These are phyloP conservation scores for Sesbania bispinosa DNA, from an alignment of 306 rosid genomes.

Conservation along the genomic window DNA sequence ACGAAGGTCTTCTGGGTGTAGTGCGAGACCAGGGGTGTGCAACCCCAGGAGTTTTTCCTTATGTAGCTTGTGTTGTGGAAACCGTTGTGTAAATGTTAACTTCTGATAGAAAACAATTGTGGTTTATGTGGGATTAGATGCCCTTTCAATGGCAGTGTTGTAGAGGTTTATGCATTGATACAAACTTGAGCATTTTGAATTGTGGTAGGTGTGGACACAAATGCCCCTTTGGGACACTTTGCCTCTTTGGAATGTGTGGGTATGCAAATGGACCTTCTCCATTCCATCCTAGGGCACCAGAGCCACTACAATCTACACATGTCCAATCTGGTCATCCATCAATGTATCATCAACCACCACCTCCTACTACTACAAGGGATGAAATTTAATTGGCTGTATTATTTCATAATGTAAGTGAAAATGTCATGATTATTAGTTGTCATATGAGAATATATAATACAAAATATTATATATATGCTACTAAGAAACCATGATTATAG, in stretches of 20 bases:
- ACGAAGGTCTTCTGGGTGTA: slow-evolving; percentile 38
- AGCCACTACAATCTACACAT: background rate
- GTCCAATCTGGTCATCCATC: background rate
- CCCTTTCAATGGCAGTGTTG: slow-evolving; percentile 54
- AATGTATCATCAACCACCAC: background rate
- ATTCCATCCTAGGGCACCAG: background rate
- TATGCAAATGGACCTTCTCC: slow-evolving; percentile 30
- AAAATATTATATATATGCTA: too few species aligned
- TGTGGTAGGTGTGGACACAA: slow-evolving; percentile 68
- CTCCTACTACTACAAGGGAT: background rate
- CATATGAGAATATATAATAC: too few species aligned
- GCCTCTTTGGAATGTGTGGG: slow-evolving; percentile 67
- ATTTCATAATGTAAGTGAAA: too few species aligned
- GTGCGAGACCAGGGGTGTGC: slow-evolving; percentile 36
- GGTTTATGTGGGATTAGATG: slow-evolving; percentile 52
- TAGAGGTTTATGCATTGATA: slow-evolving; percentile 45
- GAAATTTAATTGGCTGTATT: too few species aligned
- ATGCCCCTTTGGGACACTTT: slow-evolving; percentile 40
- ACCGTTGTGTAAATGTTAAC: slow-evolving; percentile 51
- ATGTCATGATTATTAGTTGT: too few species aligned
- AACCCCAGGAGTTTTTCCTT: slow-evolving; percentile 20
- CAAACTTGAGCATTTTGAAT: slow-evolving; percentile 37
- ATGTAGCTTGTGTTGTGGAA: slow-evolving; percentile 42
- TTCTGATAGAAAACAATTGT: slow-evolving; percentile 50
- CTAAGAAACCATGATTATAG: too few species aligned